Evolutionary conservation across 179 eudicot species (phyloP), one percentile per base, ranked within the genome.

Genomic region (Beta lomatogona): DNA sequence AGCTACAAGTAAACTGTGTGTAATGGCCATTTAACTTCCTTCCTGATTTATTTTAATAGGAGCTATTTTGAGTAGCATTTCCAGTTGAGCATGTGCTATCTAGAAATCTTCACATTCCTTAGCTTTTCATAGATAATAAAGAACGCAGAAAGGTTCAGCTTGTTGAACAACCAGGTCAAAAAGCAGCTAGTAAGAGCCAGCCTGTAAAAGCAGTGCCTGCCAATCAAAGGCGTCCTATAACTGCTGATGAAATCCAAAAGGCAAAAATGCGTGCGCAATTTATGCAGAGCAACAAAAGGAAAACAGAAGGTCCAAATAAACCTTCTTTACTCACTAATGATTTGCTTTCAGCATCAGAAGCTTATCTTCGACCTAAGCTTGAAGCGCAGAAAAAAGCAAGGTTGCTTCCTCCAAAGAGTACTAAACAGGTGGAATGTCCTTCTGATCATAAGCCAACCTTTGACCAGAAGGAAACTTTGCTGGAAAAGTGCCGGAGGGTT

Each of bases 171-270:
- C 97, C 98, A 44, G 92, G 98, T 73, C 98, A 96, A 77, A 96
- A 86, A 82, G 28, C 84, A 52, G 87, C 88, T 76, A 89, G 78
- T 48, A 92, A 95, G 79, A 89, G 85, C 82, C 80, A 85, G 53
- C 94, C 84, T 81, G 83, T 88, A 77, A 91, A 88, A 88, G 74
- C 89, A 15, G 84, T 75, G 60, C 65, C 85, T 71, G 82, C 87
- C 83, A 87, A 77, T 85, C 93, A 90, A 84, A 87, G 90, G 67
- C 99, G 99, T n/a, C 99, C 99, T 18, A 86, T 96, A 79, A 94
- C 99, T 31, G 99, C 98, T 52, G 99, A 96, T 83, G 99, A 96
- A 74, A 96, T 96, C 73, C 99, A 92, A 79, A 96, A 96, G 84
- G 99, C 98, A 36, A 96, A 96, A 86, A 45, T 94, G 86, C 97